phyloP scores from a whole-genome alignment of 306 rosid genomes.

The Quercus parvula region DNA sequence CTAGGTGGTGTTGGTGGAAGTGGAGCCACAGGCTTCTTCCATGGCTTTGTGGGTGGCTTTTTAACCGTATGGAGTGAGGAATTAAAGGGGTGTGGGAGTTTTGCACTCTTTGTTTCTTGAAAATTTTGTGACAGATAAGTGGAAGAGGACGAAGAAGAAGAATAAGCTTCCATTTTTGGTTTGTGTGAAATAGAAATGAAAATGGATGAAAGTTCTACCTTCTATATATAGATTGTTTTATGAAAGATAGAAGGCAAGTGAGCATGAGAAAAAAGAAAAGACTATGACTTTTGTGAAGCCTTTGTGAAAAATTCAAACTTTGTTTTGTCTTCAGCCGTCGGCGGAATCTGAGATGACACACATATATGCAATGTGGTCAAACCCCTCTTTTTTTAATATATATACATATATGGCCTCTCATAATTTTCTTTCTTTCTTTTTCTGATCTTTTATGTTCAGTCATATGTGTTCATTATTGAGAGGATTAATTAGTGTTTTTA shows the following conservation, averaged over 20 bases:
- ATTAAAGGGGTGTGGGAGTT: conserved; percentile 21
- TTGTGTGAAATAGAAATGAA: too few relatives aligned
- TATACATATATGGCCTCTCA: neutral
- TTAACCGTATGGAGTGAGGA: conserved; percentile 40
- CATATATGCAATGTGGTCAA: conserved; percentile 31
- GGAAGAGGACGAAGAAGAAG: conserved; percentile 35
- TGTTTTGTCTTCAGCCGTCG: conserved; percentile 52
- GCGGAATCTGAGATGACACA: conserved; percentile 25
- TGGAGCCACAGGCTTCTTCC: conserved; percentile 66
- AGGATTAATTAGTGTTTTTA: too few relatives aligned
- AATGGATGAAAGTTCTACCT: too few relatives aligned
- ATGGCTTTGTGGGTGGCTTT: conserved; percentile 48
- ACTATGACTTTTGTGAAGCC: conserved; percentile 27
- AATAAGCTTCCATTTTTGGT: conserved; percentile 39
- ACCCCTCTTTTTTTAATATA: neutral
- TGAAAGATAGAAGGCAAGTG: neutral
- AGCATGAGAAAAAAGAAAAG: conserved; percentile 24
- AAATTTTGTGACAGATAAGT: conserved; percentile 7
- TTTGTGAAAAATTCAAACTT: conserved; percentile 17
- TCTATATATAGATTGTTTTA: conserved; percentile 28
- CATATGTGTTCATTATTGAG: too few relatives aligned
- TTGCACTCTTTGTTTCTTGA: neutral
- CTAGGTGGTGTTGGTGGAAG: conserved; percentile 44
- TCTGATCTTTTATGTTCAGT: too few relatives aligned
- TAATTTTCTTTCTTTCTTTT: neutral